A percentile compares a stretch with the other conserved stretches of the same genome.
Evolutionary conservation across 768 basidiomycete genomes (phyloP).

Genomic region (Hygrophoropsis aurantiaca): DNA sequence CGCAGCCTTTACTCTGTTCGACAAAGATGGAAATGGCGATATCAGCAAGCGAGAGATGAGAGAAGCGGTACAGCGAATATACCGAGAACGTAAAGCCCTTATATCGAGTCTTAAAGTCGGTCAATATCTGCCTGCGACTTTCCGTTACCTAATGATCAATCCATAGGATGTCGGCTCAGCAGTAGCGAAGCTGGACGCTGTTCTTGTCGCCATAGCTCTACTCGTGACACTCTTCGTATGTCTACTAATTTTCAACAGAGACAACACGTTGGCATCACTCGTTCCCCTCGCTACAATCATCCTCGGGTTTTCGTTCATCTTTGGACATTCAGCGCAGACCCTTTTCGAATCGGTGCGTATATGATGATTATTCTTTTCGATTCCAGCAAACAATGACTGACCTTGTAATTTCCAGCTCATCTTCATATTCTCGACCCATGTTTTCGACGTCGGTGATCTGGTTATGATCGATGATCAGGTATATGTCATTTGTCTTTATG

Average conservation of each 20-base stretch:
- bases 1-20: conserved; percentile 68
- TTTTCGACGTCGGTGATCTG: conserved; percentile 82
- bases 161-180: conserved; percentile 66
- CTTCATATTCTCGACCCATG: conserved; percentile 84
- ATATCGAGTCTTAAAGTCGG: conserved; percentile 67
- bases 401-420: conserved; percentile 51
- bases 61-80: conserved; percentile 78
- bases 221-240: conserved; percentile 65
- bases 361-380: background rate
- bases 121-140: background rate
- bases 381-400: background rate
- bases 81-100: conserved; percentile 72
- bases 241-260: conserved; percentile 72
- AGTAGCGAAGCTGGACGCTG: conserved; percentile 77
- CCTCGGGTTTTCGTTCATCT: conserved; percentile 83
- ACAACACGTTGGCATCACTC: conserved; percentile 65
- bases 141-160: conserved; percentile 3
- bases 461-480: conserved; percentile 79
- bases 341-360: conserved; percentile 70
- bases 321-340: conserved; percentile 77
- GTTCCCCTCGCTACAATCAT: conserved; percentile 80
- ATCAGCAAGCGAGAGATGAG: conserved; percentile 79
- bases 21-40: conserved; percentile 83
- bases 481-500: conserved; percentile 2
- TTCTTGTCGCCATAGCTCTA: conserved; percentile 59